Evolutionary conservation across 2,329 filamentous ascomycete species (phyloP), one percentile per base, ranked within the genome.

Genomic region (Epicoccum sorghinum): DNA sequence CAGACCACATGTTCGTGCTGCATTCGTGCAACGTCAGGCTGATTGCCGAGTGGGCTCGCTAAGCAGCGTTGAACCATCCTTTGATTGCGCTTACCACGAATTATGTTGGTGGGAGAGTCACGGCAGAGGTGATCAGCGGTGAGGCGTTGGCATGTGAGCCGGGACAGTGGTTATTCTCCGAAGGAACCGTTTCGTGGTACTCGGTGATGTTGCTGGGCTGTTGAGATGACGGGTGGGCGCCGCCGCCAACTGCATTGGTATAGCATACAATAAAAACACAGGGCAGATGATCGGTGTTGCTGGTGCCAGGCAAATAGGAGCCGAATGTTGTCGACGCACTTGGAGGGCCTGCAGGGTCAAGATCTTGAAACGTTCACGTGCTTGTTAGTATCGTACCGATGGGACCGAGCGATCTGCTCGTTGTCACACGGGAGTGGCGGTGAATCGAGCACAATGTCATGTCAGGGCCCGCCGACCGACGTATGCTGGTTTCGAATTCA

Each of bases 141-240:
- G 52, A 55, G 52, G 52, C 52, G 52, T 25, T 45, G 51, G 45
- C 40, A 25, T 37, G 27, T 33, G 50, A 44, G 24, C 59, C 58
- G 56, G 46, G 27, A 47, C 24, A 55, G 32, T 65, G 62, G 64
- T 57, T 61, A 67, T 65, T 67, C 64, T 67, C 64, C 64, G 64
- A 65, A 25, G 24, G 33, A 45, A 45, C 55, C 47, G 54, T 57
- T 61, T 54, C 54, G 47, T 36, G 37, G 32, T 38, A 47, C 48
- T 37, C 41, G 39, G 25, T 12, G 38, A 29, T 49, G 38, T 36
- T 39, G 44, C 32, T 29, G 35, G 18, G 35, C 38, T 45, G 43
- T 35, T 55, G 42, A 25, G 18, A 42, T 7, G 22, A 18, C 8
- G 9, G 35, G 8, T 10, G 22, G 18, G 37, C 14, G 37, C 9